Percentiles rank a stretch among this genome's conserved stretches.
Evolutionary conservation across 768 basidiomycete species (phyloP).

Genomic region (Naganishia vishniacii): DNA sequence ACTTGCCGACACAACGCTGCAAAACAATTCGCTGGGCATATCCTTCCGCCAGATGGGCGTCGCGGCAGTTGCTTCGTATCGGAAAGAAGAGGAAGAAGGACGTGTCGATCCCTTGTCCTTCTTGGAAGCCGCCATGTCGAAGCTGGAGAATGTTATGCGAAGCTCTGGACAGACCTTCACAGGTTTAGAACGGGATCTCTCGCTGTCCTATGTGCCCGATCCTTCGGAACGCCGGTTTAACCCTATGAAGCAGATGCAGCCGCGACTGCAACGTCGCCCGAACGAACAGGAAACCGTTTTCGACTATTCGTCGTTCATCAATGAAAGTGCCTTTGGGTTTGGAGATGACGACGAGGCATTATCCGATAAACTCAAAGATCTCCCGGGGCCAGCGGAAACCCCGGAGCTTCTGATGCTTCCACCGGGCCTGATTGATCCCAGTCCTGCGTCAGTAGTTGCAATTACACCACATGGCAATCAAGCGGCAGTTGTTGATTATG

Average conservation of each 20-base stretch:
- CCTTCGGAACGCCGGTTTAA: not conserved
- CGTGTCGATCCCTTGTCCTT: constrained; percentile 16
- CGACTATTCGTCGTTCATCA: constrained; percentile 28
- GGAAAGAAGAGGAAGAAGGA: constrained; percentile 21
- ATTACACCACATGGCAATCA: not conserved
- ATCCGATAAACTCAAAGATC: not conserved
- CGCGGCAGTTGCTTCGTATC: constrained; percentile 8
- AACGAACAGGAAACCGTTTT: constrained; percentile 15
- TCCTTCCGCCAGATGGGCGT: constrained; percentile 17
- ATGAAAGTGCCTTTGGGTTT: constrained; percentile 10
- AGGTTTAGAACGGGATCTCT: constrained; percentile 1
- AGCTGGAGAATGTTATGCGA: constrained; percentile 17
- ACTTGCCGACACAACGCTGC: not conserved
- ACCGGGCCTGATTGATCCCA: not conserved
- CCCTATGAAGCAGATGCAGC: not conserved
- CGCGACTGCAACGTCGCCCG: not conserved
- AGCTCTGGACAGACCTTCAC: constrained; percentile 13
- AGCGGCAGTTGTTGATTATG: not conserved
- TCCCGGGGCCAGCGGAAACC: constrained; percentile 1
- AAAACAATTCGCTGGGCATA: constrained; percentile 18
- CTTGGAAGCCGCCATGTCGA: not conserved
- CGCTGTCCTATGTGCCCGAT: constrained; percentile 1
- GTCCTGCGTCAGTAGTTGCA: constrained; percentile 2
- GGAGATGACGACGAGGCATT: constrained; percentile 11
- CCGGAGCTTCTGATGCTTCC: constrained; percentile 5